phyloP scores from a whole-genome alignment of 495 filamentous ascomycete genomes.

The Letharia lupina region DNA sequence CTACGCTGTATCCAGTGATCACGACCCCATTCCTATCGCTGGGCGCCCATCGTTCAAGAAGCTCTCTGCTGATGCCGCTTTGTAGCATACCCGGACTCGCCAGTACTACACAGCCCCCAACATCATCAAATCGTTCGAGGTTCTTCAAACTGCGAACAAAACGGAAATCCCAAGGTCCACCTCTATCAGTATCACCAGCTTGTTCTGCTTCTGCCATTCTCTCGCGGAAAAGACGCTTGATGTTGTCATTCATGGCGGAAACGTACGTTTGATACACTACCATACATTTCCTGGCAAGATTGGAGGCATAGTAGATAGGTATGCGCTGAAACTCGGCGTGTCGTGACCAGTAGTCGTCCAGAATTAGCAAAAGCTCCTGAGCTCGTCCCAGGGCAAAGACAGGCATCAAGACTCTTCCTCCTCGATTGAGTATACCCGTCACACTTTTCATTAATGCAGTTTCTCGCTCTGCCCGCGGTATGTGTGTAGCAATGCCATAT shows the following conservation, averaged over 20 bases:
- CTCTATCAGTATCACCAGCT: conserved; percentile 57
- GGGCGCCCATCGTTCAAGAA: conserved; percentile 92
- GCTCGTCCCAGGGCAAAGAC: conserved; percentile 91
- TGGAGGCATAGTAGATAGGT: conserved; percentile 95
- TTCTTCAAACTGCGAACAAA: conserved; percentile 84
- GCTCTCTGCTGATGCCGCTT: conserved; percentile 82
- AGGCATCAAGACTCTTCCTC: conserved; percentile 86
- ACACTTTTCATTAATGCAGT: conserved; percentile 90
- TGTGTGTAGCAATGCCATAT: conserved; percentile 86
- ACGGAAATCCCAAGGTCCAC: conserved; percentile 93
- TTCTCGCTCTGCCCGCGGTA: conserved; percentile 82
- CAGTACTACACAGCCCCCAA: conserved; percentile 93
- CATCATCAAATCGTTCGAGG: conserved; percentile 91
- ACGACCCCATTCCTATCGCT: conserved; percentile 92
- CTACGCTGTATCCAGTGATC: conserved; percentile 95
- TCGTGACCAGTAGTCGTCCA: conserved; percentile 92
- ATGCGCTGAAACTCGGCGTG: conserved; percentile 78
- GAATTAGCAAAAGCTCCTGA: conserved; percentile 85
- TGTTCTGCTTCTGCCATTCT: conserved; percentile 81
- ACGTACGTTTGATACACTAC: conserved; percentile 97
- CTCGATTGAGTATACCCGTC: conserved; percentile 78
- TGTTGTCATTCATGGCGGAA: conserved; percentile 97
- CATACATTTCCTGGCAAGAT: conserved; percentile 93
- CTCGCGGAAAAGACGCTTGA: conserved; percentile 80
- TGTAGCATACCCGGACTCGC: conserved; percentile 96